phyloP scores from a whole-genome alignment of 768 basidiomycete genomes.

The Trametes punicea region DNA sequence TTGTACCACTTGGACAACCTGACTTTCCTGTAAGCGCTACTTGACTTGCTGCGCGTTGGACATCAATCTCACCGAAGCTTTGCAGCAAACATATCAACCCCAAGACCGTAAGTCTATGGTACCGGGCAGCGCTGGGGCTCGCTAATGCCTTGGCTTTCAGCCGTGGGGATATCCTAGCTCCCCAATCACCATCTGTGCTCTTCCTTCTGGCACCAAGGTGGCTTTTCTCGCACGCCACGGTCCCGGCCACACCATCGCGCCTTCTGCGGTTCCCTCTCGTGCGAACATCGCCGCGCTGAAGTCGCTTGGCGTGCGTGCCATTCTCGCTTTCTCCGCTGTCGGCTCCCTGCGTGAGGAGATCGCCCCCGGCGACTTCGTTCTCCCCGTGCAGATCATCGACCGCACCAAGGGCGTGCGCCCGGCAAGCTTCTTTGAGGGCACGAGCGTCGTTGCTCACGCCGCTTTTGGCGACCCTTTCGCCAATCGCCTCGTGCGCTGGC shows the following conservation, averaged over 20 bases:
- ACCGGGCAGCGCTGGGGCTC: neutral
- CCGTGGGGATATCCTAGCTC: conserved; percentile 94
- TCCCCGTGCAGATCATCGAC: conserved; percentile 94
- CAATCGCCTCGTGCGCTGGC: conserved; percentile 56
- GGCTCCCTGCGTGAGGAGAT: conserved; percentile 94
- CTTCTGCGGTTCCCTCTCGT: conserved; percentile 76
- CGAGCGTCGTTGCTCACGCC: conserved; percentile 83
- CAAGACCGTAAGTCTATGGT: conserved; percentile 58
- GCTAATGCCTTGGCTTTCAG: conserved; percentile 36
- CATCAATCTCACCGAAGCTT: no score
- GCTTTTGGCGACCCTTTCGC: conserved; percentile 94
- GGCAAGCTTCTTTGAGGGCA: conserved; percentile 81
- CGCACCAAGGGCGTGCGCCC: conserved; percentile 93
- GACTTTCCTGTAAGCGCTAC: conserved; percentile 65
- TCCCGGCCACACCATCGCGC: conserved; percentile 69
- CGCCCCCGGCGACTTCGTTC: conserved; percentile 80
- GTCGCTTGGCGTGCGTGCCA: conserved; percentile 80
- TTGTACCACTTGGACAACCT: conserved; percentile 92
- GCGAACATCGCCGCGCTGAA: conserved; percentile 97
- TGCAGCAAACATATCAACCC: conserved; percentile 76
- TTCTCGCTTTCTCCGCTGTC: conserved; percentile 94
- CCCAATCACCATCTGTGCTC: conserved; percentile 87
- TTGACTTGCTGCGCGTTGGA: neutral
- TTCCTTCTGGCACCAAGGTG: conserved; percentile 74
- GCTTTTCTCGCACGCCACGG: conserved; percentile 96